Evolutionary conservation across 495 filamentous ascomycete genomes (phyloP).

Genomic region (Amniculicola lignicola): DNA sequence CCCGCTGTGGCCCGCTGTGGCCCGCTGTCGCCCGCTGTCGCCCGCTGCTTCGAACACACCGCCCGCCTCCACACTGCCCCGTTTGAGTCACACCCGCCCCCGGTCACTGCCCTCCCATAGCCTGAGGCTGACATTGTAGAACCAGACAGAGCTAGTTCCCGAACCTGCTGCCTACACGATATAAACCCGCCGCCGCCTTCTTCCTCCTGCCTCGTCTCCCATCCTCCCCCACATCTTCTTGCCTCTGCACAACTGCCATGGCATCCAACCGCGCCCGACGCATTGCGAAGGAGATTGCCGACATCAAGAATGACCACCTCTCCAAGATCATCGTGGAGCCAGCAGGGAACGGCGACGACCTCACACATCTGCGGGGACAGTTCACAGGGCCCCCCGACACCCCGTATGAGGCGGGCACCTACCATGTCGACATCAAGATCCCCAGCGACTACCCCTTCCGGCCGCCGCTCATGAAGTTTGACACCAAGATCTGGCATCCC

Average conservation of each 20-base stretch:
- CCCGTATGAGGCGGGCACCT: slow-evolving; percentile 88
- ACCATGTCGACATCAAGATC: slow-evolving; percentile 78
- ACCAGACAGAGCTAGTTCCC: slow-evolving; percentile 1
- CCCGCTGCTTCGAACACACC: neutral
- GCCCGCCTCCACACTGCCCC: neutral
- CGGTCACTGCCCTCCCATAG: slow-evolving; percentile 14
- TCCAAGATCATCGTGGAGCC: slow-evolving; percentile 71
- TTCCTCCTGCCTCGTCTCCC: slow-evolving; percentile 10
- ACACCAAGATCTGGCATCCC: slow-evolving; percentile 96
- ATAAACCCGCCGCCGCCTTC: no score
- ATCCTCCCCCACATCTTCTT: slow-evolving; percentile 3
- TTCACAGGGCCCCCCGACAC: slow-evolving; percentile 89
- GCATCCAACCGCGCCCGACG: slow-evolving; percentile 74
- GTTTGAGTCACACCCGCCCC: slow-evolving; percentile 21
- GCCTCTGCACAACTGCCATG: slow-evolving; percentile 50
- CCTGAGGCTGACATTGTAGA: slow-evolving; percentile 29
- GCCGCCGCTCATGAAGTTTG: slow-evolving; percentile 87
- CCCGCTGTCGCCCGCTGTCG: neutral
- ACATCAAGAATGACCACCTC: slow-evolving; percentile 73
- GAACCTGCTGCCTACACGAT: slow-evolving; percentile 31
- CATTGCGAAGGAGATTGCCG: slow-evolving; percentile 85
- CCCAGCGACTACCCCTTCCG: slow-evolving; percentile 90
- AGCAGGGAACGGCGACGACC: slow-evolving; percentile 61
- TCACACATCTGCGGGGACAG: slow-evolving; percentile 78
- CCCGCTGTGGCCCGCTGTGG: no score